Evolutionary conservation across 176 grass and related monocot genomes (phyloP), one percentile per base, ranked within the genome.

Genomic region (Calamus simplicifolius): DNA sequence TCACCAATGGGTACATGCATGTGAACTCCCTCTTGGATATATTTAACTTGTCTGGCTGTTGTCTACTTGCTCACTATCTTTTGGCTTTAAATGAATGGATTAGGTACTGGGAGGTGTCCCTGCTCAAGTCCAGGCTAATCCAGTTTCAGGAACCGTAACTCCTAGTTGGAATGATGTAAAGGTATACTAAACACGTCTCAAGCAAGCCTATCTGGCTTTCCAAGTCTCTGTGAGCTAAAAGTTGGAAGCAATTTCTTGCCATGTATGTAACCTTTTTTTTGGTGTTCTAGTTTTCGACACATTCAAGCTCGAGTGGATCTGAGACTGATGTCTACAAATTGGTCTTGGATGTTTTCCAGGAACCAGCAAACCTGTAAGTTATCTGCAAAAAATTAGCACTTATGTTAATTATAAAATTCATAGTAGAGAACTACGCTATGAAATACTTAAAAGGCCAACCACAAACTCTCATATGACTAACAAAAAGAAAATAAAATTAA

Each of bases 321-420:
- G 75, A 58, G 52, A 48, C 51, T 29, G 72, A 77, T 28, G 3
- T 72, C 38, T 3, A 27, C 21, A 52, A 67, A 7, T 57, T 82
- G 81, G 81, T 97, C 63, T 54, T 91, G 81, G 71, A 50, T 78
- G 73, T 88, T 80, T 91, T 97, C 67, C 65, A 80, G 74, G 87
- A 97, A 48, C 87, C 86, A 75, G 2, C 73, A 51, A 83, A 62
- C 68, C 68, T 83, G 80, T 83, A 69, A 69, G 71, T 69, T 75
- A 65, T 82, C 73, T 73, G 82, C 59, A 21, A 65, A 64, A 17
- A 35, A 35, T 35, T 10, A 35, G 31, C 6, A 1, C 6, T 35
- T 35, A 35, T 35, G 31, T 35, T 35, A 35, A 35, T 35, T 35
- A 35, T 35, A 35, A 35, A 35, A 35, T 6, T 35, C 31, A 35